Base-by-base conservation (phyloP, 768 basidiomycete genomes). In the Suillus bovinus region DNA sequence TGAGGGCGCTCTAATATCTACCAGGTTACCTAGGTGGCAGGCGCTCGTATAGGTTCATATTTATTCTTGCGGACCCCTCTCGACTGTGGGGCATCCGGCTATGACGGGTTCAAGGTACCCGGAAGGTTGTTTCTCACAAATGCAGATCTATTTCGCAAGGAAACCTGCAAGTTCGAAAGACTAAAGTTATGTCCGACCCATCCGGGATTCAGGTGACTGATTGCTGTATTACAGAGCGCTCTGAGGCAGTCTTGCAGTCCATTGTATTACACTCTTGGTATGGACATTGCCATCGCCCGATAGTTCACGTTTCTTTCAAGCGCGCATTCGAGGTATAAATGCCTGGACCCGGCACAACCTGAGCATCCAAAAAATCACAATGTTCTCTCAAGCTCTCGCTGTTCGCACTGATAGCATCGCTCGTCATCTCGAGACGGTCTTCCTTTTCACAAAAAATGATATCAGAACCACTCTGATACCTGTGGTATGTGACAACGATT, bases 371-470 rank as follows among this genome's bases (percentile, higher is more conserved):
- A 38, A 10, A 11, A 39, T 38, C 24, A 38, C 4, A 2, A 56
- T 56, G 55, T 16, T 56, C 24, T 38, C 55, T 27, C 36, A 56
- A 56, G 55, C 36, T 6, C 27, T 27, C 1, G 13, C 6, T 39
- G 10, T 7, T 20, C 55, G 55, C 33, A 10, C 36, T 56, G 55
- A 38, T 39, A 56, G 55, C 38, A 56, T 56, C 55, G 10, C 55
- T 39, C 55, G 24, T 38, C 69, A 71, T 44, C 13, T 70, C 34
- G 39, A 61, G 24, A 70, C 70, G 2, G 53, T 71, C 22, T 70
- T 66, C 54, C 64, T 71, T 20, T 72, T 71, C 14, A 71, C 68
- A 38, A 66, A 66, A 60, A 58, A 66, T 22, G 70, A 70, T 41
- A 59, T 70, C 53, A 29, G 41, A 39, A 66, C 58, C 8, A 62